These are phyloP conservation scores for Rickenella mellea DNA, from an alignment of 768 basidiomycete species.

Conservation along the genomic window DNA sequence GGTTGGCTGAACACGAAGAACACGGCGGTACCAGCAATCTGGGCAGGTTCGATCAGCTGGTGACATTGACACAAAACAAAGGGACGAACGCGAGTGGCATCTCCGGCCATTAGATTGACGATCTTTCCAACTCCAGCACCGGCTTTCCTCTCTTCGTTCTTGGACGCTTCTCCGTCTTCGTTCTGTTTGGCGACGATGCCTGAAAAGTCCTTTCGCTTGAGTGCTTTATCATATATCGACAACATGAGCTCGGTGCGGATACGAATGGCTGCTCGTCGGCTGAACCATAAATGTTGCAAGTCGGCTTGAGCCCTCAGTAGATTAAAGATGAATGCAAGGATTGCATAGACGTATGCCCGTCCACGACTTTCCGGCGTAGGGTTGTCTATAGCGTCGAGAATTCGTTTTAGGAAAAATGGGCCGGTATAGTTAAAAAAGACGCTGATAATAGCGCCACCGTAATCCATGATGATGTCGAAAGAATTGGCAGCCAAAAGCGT, in stretches of 20 bases:
- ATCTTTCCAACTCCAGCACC: constrained; percentile 87
- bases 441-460: constrained; percentile 53
- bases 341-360: constrained; percentile 68
- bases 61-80: neutral
- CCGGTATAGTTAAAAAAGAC: constrained; percentile 70
- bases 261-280: constrained; percentile 64
- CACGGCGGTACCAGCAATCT: constrained; percentile 35
- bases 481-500: constrained; percentile 37
- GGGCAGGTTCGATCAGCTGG: neutral
- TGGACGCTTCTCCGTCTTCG: constrained; percentile 12
- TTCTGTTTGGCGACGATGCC: constrained; percentile 53
- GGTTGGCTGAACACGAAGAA: constrained; percentile 45
- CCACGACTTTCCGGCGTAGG: constrained; percentile 42
- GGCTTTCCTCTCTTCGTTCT: constrained; percentile 43
- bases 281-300: constrained; percentile 70
- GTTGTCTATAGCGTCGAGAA: constrained; percentile 47
- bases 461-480: constrained; percentile 40
- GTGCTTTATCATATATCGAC: constrained; percentile 79
- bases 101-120: constrained; percentile 80
- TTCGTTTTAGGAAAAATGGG: constrained; percentile 80
- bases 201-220: constrained; percentile 76
- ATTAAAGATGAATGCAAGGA: constrained; percentile 59
- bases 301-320: constrained; percentile 57
- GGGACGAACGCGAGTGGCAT: constrained; percentile 44
- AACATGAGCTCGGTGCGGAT: constrained; percentile 78